phyloP scores from a whole-genome alignment of 345 rosid genomes.

The Pelargonium nanum region DNA sequence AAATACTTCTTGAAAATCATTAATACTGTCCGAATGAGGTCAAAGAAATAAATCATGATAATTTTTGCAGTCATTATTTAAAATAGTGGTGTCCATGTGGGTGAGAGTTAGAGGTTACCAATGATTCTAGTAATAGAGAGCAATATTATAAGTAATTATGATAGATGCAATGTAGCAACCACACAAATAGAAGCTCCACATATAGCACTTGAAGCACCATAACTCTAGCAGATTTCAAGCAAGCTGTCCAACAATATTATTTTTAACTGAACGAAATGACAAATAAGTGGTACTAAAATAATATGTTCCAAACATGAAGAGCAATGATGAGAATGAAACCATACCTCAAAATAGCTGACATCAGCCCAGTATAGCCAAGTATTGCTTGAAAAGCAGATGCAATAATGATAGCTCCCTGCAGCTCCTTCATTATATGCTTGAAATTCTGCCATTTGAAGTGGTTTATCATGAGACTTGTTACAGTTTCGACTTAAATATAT shows the following conservation, averaged over 20 bases:
- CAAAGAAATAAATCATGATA: too few species aligned
- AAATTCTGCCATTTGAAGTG: slow-evolving; percentile 48
- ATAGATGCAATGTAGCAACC: neutral
- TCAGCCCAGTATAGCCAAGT: slow-evolving; percentile 87
- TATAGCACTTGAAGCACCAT: neutral
- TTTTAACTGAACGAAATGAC: neutral
- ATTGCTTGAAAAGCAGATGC: slow-evolving; percentile 82
- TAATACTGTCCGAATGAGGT: neutral
- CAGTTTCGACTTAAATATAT: neutral
- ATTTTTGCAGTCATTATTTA: neutral
- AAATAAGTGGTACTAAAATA: neutral
- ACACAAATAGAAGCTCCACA: too few species aligned
- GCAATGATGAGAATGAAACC: slow-evolving; percentile 4
- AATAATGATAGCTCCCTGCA: slow-evolving; percentile 82
- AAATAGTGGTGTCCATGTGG: neutral
- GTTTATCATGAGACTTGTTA: slow-evolving; percentile 3
- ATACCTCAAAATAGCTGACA: slow-evolving; percentile 62
- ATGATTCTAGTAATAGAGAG: neutral
- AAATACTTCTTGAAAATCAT: too few species aligned
- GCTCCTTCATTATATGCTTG: slow-evolving; percentile 91
- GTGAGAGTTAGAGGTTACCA: neutral
- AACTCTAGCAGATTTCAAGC: neutral
- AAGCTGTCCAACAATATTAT: neutral
- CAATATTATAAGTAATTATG: neutral
- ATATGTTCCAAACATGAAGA: neutral